These are phyloP conservation scores for Stephania cephalantha DNA, from an alignment of 164 flowering plant genomes.

Conservation along the genomic window DNA sequence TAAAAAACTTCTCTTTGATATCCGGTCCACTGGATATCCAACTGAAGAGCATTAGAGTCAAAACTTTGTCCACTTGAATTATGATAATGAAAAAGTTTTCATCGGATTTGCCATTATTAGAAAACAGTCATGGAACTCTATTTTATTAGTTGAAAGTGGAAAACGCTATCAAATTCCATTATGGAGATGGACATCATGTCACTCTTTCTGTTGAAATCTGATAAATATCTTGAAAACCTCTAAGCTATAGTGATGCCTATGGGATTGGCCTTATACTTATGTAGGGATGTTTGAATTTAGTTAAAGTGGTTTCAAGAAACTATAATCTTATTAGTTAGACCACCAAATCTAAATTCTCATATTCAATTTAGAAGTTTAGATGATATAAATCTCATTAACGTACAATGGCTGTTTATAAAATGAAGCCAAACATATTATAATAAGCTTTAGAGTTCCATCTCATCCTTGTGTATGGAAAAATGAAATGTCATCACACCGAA, in stretches of 20 bases:
- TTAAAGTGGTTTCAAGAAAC: background rate
- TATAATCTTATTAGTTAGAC: too few relatives aligned
- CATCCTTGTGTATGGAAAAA: background rate
- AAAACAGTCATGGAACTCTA: background rate
- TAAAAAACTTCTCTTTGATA: background rate
- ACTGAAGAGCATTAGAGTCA: background rate
- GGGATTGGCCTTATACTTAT: background rate
- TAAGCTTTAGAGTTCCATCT: background rate
- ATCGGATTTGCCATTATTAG: background rate
- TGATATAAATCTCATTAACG: background rate
- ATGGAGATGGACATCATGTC: background rate
- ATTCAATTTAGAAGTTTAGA: background rate
- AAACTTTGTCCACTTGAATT: background rate
- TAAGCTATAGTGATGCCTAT: background rate
- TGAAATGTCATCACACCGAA: background rate
- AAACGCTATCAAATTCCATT: background rate
- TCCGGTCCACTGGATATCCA: background rate
- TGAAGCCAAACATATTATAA: background rate
- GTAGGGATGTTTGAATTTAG: background rate
- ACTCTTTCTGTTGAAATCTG: background rate
- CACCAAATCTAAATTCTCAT: background rate
- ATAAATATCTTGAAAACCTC: too few relatives aligned
- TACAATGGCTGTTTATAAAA: background rate
- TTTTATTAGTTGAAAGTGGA: background rate
- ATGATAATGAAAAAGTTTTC: background rate